Base-by-base conservation (phyloP, 495 filamentous ascomycete species). In the Aspergillus mulundensis region DNA sequence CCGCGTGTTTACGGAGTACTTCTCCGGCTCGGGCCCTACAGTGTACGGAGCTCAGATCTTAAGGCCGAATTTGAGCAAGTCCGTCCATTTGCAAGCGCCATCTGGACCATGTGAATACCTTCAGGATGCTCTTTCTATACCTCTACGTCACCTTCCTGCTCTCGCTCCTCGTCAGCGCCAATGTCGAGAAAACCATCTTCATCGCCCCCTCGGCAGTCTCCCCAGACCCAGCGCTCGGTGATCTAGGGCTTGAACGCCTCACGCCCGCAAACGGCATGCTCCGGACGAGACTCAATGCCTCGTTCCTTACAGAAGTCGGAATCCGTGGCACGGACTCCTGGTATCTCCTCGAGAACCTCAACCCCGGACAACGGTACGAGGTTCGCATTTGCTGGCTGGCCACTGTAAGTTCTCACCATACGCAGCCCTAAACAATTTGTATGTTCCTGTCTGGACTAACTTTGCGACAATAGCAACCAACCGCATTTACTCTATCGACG, bases 111-210 rank as follows among this genome's bases (percentile, higher is more conserved):
- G 48, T 40, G n/a, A 32, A 14, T n/a, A 40, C 34, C 7, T 49
- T 45, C 53, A 57, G 20, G 0, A 54, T 64, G 61, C 28, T 64
- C 39, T 58, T 60, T 50, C 36, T 62, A 25, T 48, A 48, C 15
- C 54, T 62, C 38, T 43, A 69, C 39, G 57, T 65, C 41, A 43
- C 69, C 50, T 47, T 72, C 39, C 62, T 72, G 39, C 63, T 74
- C 54, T 64, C 70, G 55, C 57, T 56, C 58, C 52, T 60, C 25
- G 61, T 63, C 20, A 55, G 58, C 36, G 89, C 83, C 65, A 97
- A 98, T 67, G 86, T 87, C 57, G 94, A 98, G 69, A 98, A 98
- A 69, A 79, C 80, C 61, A 90, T 98, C 63, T 97, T 98, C 75
- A 68, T 87, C 40, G 91, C 78, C 20, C 94, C 94, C 19, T 59